phyloP scores from a whole-genome alignment of 768 basidiomycete genomes.

The Tylopilus cervinicoccineus region DNA sequence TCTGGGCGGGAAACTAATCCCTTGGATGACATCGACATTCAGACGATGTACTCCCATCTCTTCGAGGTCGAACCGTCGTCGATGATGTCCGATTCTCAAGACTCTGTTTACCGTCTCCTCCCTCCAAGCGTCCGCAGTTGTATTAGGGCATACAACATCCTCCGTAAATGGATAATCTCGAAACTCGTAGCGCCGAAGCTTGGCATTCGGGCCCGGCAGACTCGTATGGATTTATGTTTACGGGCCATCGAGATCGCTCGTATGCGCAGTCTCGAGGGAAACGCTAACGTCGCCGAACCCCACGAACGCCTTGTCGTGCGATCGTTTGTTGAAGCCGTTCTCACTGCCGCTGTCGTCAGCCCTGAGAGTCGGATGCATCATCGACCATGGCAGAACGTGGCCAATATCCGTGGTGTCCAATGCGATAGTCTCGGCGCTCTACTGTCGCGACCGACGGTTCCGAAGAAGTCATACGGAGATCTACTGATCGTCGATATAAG shows the following conservation, averaged over 20 bases:
- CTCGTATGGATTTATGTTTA: conserved; percentile 69
- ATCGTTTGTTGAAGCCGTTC: conserved; percentile 76
- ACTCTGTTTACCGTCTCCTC: conserved; percentile 66
- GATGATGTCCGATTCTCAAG: conserved; percentile 68
- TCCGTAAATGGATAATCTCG: conserved; percentile 76
- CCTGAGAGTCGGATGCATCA: conserved; percentile 75
- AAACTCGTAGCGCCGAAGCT: conserved; percentile 63
- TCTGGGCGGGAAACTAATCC: conserved; percentile 47
- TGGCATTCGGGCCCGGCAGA: conserved; percentile 59
- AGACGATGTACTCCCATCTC: conserved; percentile 72
- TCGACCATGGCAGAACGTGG: conserved; percentile 76
- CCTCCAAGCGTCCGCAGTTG: conserved; percentile 76
- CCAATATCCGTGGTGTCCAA: conserved; percentile 52
- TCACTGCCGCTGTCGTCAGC: conserved; percentile 73
- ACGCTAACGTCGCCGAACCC: conserved; percentile 30
- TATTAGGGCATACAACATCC: conserved; percentile 67
- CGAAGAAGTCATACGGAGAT: conserved; percentile 42
- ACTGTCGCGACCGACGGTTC: conserved; percentile 47
- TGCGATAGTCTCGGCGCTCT: conserved; percentile 61
- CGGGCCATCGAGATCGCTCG: conserved; percentile 74
- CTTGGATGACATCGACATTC: conserved; percentile 68
- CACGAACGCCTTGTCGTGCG: conserved; percentile 63
- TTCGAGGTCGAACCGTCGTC: conserved; percentile 70
- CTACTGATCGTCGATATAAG: conserved; percentile 71
- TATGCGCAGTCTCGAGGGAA: conserved; percentile 48